Evolutionary conservation across 306 rosid genomes (phyloP).

Genomic region (Chamaecrista fasciculata): DNA sequence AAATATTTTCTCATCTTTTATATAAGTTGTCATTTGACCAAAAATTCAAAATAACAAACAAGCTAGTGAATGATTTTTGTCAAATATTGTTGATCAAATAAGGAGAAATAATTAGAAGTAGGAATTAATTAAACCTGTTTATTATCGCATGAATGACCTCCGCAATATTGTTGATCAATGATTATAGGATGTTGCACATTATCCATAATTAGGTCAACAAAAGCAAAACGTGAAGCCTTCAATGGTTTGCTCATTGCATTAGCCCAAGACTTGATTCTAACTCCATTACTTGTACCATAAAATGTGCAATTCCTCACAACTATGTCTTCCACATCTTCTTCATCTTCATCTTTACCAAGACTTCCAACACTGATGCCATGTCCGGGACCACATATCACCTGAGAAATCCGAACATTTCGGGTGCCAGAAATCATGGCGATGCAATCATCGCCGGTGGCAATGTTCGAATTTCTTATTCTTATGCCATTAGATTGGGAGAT

Average conservation of each 20-base stretch:
- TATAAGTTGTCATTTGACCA: too few species aligned
- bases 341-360: constrained; percentile 37
- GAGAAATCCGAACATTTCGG: constrained; percentile 23
- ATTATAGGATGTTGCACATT: constrained; percentile 44
- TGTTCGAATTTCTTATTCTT: constrained; percentile 17
- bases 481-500: constrained; percentile 35
- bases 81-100: too few species aligned
- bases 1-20: too few species aligned
- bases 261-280: constrained; percentile 73
- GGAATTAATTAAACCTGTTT: too few species aligned
- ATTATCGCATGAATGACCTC: too few species aligned
- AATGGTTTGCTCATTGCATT: neutral
- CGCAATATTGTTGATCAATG: constrained; percentile 64
- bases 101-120: too few species aligned
- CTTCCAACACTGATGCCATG: constrained; percentile 78
- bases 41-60: too few species aligned
- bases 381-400: constrained; percentile 62
- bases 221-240: constrained; percentile 35
- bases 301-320: constrained; percentile 47
- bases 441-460: constrained; percentile 65
- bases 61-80: too few species aligned
- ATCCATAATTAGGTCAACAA: constrained; percentile 48
- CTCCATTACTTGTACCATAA: constrained; percentile 41
- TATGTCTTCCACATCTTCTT: constrained; percentile 40
- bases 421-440: constrained; percentile 50